Evolutionary conservation across 2,329 filamentous ascomycete species (phyloP).

Genomic region (Fusarium buharicum): DNA sequence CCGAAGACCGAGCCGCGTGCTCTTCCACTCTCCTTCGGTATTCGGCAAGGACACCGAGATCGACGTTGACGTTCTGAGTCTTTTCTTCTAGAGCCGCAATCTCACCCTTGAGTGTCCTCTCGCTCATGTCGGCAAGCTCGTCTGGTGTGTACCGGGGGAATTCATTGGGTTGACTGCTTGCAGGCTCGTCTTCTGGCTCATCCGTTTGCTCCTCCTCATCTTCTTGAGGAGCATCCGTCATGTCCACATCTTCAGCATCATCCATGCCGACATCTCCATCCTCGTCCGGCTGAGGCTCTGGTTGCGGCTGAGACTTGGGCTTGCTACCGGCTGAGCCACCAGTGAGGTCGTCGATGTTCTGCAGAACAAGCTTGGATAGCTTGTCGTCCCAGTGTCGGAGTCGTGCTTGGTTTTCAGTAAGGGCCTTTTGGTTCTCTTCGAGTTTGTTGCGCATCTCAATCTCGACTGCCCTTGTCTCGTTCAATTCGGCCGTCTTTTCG

Average conservation of each 20-base stretch:
- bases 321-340: constrained; percentile 50
- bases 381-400: constrained; percentile 91
- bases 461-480: constrained; percentile 87
- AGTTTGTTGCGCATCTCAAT: constrained; percentile 99
- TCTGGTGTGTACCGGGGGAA: constrained; percentile 82
- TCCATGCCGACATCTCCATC: constrained; percentile 51
- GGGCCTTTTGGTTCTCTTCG: constrained; percentile 91
- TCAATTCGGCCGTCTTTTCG: constrained; percentile 84
- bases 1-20: constrained; percentile 81
- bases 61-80: constrained; percentile 86
- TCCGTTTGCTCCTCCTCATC: constrained; percentile 44
- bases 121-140: constrained; percentile 73
- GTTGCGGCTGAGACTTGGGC: constrained; percentile 42
- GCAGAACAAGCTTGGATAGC: constrained; percentile 81
- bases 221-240: constrained; percentile 48
- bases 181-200: constrained; percentile 42
- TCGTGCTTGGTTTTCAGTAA: constrained; percentile 86
- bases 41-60: constrained; percentile 87
- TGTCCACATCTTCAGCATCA: constrained; percentile 48
- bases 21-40: constrained; percentile 89
- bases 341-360: constrained; percentile 78
- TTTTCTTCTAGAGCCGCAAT: constrained; percentile 72
- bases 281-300: constrained; percentile 38
- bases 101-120: constrained; percentile 68
- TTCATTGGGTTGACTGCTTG: constrained; percentile 59